Percentiles rank a stretch among this genome's conserved stretches.
phyloP scores from a whole-genome alignment of 2,329 filamentous ascomycete genomes.

The Microcera coccophila region DNA sequence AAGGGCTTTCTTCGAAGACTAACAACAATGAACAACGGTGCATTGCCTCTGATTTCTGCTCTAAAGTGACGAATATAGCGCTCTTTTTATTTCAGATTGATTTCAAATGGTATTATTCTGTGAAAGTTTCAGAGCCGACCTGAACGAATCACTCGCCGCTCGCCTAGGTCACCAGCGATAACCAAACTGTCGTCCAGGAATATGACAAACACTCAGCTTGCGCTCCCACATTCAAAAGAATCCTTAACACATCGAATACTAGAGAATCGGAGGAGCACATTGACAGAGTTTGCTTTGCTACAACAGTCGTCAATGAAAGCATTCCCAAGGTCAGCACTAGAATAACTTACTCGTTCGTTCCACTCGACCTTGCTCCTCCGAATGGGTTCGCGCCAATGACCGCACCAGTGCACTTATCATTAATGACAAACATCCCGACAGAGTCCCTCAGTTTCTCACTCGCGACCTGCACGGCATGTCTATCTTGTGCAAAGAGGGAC shows the following conservation, averaged over 20 bases:
- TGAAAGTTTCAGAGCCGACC: too few relatives aligned
- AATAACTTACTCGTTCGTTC: conserved; percentile 8
- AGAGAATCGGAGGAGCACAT: conserved; percentile 6
- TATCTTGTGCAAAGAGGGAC: conserved; percentile 7
- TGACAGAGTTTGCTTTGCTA: conserved; percentile 11
- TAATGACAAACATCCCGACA: conserved; percentile 1
- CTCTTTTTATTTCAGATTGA: too few relatives aligned
- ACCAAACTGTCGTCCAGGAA: too few relatives aligned
- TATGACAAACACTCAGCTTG: conserved; percentile 6
- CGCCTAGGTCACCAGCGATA: too few relatives aligned
- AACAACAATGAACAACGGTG: too few relatives aligned
- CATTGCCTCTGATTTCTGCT: too few relatives aligned
- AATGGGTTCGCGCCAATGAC: conserved; percentile 10
- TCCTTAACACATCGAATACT: conserved; percentile 10
- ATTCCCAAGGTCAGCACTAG: not conserved
- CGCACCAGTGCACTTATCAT: conserved; percentile 11
- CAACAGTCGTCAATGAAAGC: not conserved
- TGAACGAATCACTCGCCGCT: too few relatives aligned
- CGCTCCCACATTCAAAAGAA: conserved; percentile 5
- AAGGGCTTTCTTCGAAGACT: too few relatives aligned
- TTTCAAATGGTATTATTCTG: too few relatives aligned
- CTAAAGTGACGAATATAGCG: too few relatives aligned
- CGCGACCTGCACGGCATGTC: conserved; percentile 5
- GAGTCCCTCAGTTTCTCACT: conserved; percentile 2
- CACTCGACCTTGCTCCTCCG: conserved; percentile 7